Conservation (phyloP, 768 basidiomycete species). For the Pleurotus djamor region DNA sequence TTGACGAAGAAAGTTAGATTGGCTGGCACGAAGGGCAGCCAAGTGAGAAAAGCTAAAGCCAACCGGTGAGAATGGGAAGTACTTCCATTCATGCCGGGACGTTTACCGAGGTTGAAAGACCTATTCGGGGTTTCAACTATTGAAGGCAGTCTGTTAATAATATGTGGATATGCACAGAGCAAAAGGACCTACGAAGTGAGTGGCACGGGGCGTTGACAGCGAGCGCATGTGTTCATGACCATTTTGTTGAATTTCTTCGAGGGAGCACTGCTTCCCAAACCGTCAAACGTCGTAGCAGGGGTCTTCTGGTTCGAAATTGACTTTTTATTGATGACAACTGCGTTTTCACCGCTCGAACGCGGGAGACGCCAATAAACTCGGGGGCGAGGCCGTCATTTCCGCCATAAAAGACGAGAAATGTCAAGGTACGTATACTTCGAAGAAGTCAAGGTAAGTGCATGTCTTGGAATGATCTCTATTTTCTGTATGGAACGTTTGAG, state of each 20-base stretch:
- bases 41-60: not conserved
- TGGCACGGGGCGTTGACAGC: too few species aligned
- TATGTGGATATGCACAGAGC: too few species aligned
- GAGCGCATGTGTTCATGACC: too few species aligned
- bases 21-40: not conserved
- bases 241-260: too few species aligned
- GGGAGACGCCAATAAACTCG: not conserved
- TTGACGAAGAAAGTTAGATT: not conserved
- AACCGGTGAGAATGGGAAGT: not conserved
- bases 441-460: not conserved
- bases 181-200: too few species aligned
- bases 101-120: not conserved
- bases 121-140: not conserved
- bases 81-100: not conserved
- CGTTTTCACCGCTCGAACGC: too few species aligned
- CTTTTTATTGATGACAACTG: not conserved
- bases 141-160: too few species aligned
- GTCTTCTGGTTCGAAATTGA: not conserved
- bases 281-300: too few species aligned
- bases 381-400: not conserved
- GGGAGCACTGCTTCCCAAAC: too few species aligned
- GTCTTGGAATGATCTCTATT: not conserved
- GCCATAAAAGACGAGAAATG: not conserved
- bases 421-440: not conserved
- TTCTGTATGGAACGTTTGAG: not conserved